Evolutionary conservation across 2,329 filamentous ascomycete species (phyloP).

Genomic region (Orbilia oligospora): DNA sequence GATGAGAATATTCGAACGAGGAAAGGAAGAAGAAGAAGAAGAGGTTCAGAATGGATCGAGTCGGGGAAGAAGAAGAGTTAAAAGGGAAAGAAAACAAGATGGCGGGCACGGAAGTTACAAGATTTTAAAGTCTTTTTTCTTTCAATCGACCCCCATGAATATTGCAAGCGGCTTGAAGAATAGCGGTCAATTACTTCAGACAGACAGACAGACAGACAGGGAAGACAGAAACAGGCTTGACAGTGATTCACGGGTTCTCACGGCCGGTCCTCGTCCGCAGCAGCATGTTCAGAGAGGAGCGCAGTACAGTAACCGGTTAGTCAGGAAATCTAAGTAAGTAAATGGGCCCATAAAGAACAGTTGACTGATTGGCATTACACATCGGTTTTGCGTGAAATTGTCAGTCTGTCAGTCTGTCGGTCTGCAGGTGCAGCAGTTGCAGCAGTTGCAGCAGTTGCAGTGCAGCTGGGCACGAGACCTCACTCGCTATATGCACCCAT

Average conservation of each 20-base stretch:
- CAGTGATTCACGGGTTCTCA: not conserved
- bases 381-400: slow-evolving; percentile 56
- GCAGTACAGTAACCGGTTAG: not conserved
- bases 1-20: too few species aligned
- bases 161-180: slow-evolving; percentile 2
- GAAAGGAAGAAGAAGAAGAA: not conserved
- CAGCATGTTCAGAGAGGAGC: too few species aligned
- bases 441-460: too few species aligned
- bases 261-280: too few species aligned
- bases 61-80: not conserved
- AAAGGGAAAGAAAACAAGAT: slow-evolving; percentile 38
- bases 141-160: not conserved
- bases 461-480: not conserved
- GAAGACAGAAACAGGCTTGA: not conserved
- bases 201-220: too few species aligned
- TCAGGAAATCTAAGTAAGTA: not conserved
- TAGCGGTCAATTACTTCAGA: too few species aligned
- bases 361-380: slow-evolving; percentile 35
- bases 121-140: slow-evolving; percentile 37
- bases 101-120: slow-evolving; percentile 50
- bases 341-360: too few species aligned
- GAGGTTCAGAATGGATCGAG: slow-evolving; percentile 6
- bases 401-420: too few species aligned
- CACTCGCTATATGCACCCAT: not conserved
- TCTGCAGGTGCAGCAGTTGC: too few species aligned